Evolutionary conservation across 2,329 filamentous ascomycete genomes (phyloP), one percentile per base, ranked within the genome.

Genomic region (Huntiella decipiens): DNA sequence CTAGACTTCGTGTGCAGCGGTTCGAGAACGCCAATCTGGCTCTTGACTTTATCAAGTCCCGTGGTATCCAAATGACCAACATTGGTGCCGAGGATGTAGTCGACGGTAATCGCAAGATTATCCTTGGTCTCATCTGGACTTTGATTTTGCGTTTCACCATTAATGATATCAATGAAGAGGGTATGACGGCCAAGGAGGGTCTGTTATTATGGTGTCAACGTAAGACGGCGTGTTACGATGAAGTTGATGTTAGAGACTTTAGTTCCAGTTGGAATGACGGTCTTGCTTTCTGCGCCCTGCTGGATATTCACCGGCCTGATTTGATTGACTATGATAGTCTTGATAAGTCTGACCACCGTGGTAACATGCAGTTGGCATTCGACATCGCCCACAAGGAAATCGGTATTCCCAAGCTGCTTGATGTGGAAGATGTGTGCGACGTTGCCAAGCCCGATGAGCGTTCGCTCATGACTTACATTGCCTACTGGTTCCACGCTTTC

Each of bases 401-500:
- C 56, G 91, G 91, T 43, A 98, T 98, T 50, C 91, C 91, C 12
- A 84, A 88, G 56, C 69, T 98, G 59, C 73, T 98, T 49, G 91
- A 98, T 60, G 91, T 96, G 11, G 91, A 98, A 63, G 91, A 98
- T 66, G 91, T 98, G 15, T 94, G 85, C 60, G 91, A 98, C 59
- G 88, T 98, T 22, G 74, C 86, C 17, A 92, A 91, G 64, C 91
- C 91, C 17, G 91, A 98, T 60, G 91, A 98, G 63, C 79, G 85
- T 55, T 92, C 83, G 60, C 71, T 98, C 59, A 98, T 98, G 91
- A 98, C 91, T 1, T 98, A 98, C 62, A 98, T 98, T 56, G 91
- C 91, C 52, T 98, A 98, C 67, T 98, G 91, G 91, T 98, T 98
- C 71, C 91, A 98, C 59, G 91, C 91, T 55, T 98, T 98, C 61